Conservation (phyloP, 139 green algal species). For the Closterium sp. region DNA sequence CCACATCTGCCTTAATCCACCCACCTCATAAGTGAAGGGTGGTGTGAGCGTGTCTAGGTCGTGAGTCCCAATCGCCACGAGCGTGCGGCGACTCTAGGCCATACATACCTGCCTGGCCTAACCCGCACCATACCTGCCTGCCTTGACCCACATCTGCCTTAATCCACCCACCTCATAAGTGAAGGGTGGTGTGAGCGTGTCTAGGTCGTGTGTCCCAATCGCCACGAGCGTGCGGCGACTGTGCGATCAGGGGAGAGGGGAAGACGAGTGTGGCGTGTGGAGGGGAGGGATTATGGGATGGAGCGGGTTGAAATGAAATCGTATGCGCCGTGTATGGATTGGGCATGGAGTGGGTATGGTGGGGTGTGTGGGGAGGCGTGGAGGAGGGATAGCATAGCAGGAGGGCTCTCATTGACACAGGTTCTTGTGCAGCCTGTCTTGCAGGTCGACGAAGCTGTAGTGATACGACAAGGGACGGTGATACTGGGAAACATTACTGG, state of each 20-base stretch:
- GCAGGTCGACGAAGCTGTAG: constrained; percentile 95
- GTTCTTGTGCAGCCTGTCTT: constrained; percentile 74
- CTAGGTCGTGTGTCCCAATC: too few species aligned
- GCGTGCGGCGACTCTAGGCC: too few species aligned
- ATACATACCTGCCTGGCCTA: too few species aligned
- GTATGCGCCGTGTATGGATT: neutral
- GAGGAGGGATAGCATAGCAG: neutral
- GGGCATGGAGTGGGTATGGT: too few species aligned
- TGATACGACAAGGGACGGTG: too few species aligned
- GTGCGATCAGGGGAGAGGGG: neutral
- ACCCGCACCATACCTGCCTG: too few species aligned
- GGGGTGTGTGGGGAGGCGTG: too few species aligned
- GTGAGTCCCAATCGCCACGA: constrained; percentile 98
- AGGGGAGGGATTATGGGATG: neutral
- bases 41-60: constrained; percentile 83
- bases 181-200: too few species aligned
- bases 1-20: neutral
- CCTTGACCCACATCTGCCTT: too few species aligned
- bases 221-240: constrained; percentile 86
- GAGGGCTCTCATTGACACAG: neutral
- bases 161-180: too few species aligned
- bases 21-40: constrained; percentile 94
- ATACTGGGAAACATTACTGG: neutral
- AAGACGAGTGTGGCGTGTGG: too few species aligned
- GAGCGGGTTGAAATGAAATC: neutral